These are phyloP conservation scores for Lactarius tabidus DNA, from an alignment of 768 basidiomycete genomes.

Conservation along the genomic window DNA sequence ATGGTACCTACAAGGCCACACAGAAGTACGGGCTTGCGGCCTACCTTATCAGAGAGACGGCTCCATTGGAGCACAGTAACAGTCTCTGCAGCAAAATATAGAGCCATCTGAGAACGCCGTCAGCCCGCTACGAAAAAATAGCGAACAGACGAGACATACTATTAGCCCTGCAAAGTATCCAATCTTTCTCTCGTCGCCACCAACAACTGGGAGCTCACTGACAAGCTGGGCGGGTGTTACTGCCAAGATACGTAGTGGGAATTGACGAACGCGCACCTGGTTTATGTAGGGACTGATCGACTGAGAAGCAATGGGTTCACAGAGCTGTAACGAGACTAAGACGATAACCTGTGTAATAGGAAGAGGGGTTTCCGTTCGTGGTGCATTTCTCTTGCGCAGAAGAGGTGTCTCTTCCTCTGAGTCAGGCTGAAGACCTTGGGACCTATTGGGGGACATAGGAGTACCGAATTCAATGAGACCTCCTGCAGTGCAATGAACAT, in stretches of 20 bases:
- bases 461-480: background rate
- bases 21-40: slow-evolving; percentile 48
- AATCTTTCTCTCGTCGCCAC: slow-evolving; percentile 42
- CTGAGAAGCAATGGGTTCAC: background rate
- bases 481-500: background rate
- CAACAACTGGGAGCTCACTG: slow-evolving; percentile 40
- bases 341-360: background rate
- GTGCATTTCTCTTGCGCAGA: background rate
- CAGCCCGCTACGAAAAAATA: background rate
- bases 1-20: slow-evolving; percentile 34
- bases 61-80: slow-evolving; percentile 48
- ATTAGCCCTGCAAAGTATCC: slow-evolving; percentile 50
- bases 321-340: background rate
- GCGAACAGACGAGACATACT: slow-evolving; percentile 31
- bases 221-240: slow-evolving; percentile 34
- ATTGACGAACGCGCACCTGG: slow-evolving; percentile 33
- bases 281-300: slow-evolving; percentile 27
- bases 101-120: slow-evolving; percentile 36
- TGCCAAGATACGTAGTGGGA: background rate
- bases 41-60: slow-evolving; percentile 44
- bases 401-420: background rate
- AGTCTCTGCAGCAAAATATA: slow-evolving; percentile 46
- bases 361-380: background rate
- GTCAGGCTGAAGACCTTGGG: background rate
- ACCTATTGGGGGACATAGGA: background rate